Conservation (phyloP, 192 early-diverging fungal species). For the Coemansia sp. region DNA sequence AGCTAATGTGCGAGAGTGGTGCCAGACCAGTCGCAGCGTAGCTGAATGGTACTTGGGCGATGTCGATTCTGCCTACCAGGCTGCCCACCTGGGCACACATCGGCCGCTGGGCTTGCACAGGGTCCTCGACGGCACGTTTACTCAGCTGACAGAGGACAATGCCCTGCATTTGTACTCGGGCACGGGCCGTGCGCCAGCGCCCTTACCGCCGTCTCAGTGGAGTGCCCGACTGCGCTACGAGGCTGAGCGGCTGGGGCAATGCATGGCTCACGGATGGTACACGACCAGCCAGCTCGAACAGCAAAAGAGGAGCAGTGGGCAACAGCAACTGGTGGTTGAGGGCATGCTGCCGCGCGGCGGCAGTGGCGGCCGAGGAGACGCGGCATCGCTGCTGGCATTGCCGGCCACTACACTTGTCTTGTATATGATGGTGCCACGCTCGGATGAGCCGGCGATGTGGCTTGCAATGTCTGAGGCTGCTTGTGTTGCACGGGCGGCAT, state of each 20-base stretch:
- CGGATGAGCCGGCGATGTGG: constrained; percentile 28
- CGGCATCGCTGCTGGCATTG: neutral
- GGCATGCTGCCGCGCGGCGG: neutral
- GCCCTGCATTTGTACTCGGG: neutral
- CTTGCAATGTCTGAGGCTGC: constrained; percentile 37
- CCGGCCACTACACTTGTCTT: constrained; percentile 29
- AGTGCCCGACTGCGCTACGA: constrained; percentile 30
- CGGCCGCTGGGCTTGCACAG: constrained; percentile 26
- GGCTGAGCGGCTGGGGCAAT: constrained; percentile 33
- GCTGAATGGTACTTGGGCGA: constrained; percentile 40
- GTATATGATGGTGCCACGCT: constrained; percentile 39
- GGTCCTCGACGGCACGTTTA: constrained; percentile 33
- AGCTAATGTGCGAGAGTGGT: constrained; percentile 15
- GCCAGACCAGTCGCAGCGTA: constrained; percentile 9
- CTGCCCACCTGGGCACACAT: constrained; percentile 46
- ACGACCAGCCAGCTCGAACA: constrained; percentile 42
- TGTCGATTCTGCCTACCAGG: constrained; percentile 52
- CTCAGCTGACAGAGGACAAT: constrained; percentile 21
- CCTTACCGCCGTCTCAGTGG: constrained; percentile 13
- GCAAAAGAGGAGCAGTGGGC: constrained; percentile 12
- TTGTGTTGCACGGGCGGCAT: constrained; percentile 11
- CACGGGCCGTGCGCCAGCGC: neutral
- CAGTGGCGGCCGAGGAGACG: constrained; percentile 7
- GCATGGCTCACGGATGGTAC: constrained; percentile 43
- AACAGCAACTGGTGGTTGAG: neutral